phyloP scores from a whole-genome alignment of 2,329 filamentous ascomycete species.

The Sporothrix globosa region DNA sequence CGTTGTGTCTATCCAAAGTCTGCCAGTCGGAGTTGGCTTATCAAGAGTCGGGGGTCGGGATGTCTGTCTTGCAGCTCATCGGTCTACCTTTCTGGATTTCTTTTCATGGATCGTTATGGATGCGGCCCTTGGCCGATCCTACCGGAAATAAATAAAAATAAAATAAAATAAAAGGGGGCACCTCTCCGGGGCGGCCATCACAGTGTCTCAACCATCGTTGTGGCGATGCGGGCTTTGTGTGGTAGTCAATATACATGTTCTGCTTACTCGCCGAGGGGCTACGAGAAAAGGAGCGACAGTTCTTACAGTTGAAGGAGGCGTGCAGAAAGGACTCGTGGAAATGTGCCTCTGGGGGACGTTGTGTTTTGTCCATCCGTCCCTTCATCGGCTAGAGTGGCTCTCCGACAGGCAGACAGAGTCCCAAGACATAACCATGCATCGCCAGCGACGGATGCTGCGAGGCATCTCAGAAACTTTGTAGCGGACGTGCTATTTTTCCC shows the following conservation, averaged over 20 bases:
- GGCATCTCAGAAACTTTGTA: no score
- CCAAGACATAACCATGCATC: conserved; percentile 1
- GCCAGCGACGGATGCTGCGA: not conserved
- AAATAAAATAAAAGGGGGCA: not conserved
- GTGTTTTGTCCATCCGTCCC: not conserved
- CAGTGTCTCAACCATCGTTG: not conserved
- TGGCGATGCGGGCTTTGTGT: not conserved
- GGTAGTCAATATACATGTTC: conserved; percentile 9
- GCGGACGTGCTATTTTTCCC: not conserved
- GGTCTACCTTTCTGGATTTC: not conserved
- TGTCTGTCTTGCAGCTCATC: not conserved
- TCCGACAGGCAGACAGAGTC: not conserved
- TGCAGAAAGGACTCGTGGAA: not conserved
- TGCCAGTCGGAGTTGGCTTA: not conserved
- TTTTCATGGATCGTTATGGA: conserved; percentile 3
- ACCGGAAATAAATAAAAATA: not conserved
- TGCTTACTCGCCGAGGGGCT: not conserved
- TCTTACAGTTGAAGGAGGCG: not conserved
- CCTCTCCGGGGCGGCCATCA: not conserved
- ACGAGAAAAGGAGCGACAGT: not conserved
- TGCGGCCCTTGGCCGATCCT: conserved; percentile 9
- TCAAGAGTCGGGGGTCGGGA: not conserved
- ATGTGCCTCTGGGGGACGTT: not conserved
- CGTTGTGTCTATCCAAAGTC: no score
- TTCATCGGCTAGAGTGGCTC: not conserved